These are phyloP conservation scores for Filobasidium uniguttulatum DNA, from an alignment of 1,284 basidiomycete species.

Conservation along the genomic window DNA sequence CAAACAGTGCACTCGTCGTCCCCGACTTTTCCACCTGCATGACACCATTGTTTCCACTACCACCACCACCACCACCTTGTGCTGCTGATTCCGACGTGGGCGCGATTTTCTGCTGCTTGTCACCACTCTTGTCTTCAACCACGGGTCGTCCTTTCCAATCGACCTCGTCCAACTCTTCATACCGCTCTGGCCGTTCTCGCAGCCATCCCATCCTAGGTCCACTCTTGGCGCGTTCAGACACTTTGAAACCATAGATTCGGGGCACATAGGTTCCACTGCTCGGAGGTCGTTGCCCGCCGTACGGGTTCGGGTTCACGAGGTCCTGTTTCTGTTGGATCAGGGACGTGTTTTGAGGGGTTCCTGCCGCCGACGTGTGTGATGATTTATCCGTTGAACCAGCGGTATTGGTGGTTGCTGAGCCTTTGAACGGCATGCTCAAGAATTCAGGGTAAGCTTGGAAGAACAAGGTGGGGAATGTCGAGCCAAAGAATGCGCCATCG, in stretches of 20 bases:
- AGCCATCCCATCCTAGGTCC: constrained; percentile 97
- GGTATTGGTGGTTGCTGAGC: constrained; percentile 29
- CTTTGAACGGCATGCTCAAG: constrained; percentile 61
- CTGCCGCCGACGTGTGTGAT: constrained; percentile 6
- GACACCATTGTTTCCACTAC: not conserved
- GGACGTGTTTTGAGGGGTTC: not conserved
- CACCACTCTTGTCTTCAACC: constrained; percentile 45
- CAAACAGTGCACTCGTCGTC: not conserved
- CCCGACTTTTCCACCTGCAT: not conserved
- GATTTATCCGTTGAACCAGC: not conserved
- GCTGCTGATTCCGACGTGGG: too few relatives aligned
- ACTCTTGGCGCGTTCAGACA: constrained; percentile 50
- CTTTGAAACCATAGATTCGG: constrained; percentile 70
- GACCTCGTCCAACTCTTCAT: constrained; percentile 67
- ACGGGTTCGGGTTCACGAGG: constrained; percentile 52
- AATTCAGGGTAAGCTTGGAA: constrained; percentile 94
- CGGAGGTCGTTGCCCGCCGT: constrained; percentile 8
- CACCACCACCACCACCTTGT: too few relatives aligned
- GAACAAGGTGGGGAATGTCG: constrained; percentile 92
- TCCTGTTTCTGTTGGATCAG: not conserved
- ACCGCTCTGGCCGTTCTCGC: constrained; percentile 63
- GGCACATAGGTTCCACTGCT: constrained; percentile 60
- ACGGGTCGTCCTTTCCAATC: constrained; percentile 74
- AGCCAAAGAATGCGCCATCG: constrained; percentile 99
- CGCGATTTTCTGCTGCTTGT: not conserved